These are phyloP conservation scores for Globisporangium canariense DNA, from an alignment of 352 stramenopile species.

Conservation along the genomic window DNA sequence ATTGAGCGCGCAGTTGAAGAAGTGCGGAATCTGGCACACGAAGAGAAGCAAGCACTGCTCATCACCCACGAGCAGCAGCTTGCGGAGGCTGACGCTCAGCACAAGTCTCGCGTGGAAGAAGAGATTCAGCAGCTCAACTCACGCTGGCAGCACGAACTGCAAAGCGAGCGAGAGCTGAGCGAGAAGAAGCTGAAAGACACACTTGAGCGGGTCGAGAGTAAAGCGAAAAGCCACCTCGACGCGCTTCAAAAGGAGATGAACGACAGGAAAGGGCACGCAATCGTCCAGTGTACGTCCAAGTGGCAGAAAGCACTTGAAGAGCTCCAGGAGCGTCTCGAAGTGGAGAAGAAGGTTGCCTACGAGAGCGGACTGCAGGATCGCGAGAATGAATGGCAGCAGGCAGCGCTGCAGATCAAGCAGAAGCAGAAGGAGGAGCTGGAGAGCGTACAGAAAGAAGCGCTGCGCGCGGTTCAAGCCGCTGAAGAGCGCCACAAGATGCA, in stretches of 20 bases:
- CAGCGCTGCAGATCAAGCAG: constrained; percentile 65
- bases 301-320: constrained; percentile 71
- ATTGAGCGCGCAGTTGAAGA: constrained; percentile 6
- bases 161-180: constrained; percentile 22
- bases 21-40: neutral
- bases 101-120: constrained; percentile 30
- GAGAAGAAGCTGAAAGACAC: constrained; percentile 32
- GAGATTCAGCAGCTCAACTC: constrained; percentile 21
- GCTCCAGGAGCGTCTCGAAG: constrained; percentile 53
- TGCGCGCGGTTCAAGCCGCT: constrained; percentile 57
- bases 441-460: constrained; percentile 51
- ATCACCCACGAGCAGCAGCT: constrained; percentile 6
- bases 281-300: constrained; percentile 66
- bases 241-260: constrained; percentile 60
- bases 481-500: constrained; percentile 61
- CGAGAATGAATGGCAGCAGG: constrained; percentile 74
- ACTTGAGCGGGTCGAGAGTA: constrained; percentile 30
- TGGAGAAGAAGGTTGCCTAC: constrained; percentile 62
- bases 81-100: neutral
- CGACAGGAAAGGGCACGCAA: constrained; percentile 47
- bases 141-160: constrained; percentile 37
- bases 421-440: constrained; percentile 70
- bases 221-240: constrained; percentile 31
- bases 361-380: constrained; percentile 62
- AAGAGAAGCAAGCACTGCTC: neutral